Evolutionary conservation across 2,329 filamentous ascomycete species (phyloP).

Genomic region (Xylaria sp.): DNA sequence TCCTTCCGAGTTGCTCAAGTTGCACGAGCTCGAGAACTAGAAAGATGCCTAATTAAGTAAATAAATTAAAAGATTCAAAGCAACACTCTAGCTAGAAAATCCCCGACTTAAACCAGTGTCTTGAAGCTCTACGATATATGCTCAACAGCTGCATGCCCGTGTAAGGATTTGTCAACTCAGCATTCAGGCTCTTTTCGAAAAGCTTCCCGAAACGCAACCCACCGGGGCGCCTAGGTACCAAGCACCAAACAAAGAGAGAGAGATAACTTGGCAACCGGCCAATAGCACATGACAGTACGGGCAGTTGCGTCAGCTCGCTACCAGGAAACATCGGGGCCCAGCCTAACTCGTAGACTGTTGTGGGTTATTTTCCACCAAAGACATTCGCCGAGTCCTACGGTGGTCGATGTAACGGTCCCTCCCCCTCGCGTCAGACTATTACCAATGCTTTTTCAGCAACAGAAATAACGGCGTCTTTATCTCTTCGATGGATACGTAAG

Average conservation of each 20-base stretch:
- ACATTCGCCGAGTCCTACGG: background rate
- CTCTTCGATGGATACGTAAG: background rate
- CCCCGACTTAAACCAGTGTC: background rate
- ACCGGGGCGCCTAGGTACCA: slow-evolving; percentile 1
- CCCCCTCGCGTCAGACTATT: slow-evolving; percentile 1
- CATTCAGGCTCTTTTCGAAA: slow-evolving; percentile 34
- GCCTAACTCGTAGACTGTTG: slow-evolving; percentile 7
- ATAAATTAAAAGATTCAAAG: slow-evolving; percentile 26
- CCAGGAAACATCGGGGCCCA: slow-evolving; percentile 13
- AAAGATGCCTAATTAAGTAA: slow-evolving; percentile 25
- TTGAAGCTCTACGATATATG: slow-evolving; percentile 10
- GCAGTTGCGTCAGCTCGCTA: slow-evolving; percentile 21
- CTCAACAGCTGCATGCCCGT: background rate
- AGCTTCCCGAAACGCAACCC: slow-evolving; percentile 19
- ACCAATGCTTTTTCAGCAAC: slow-evolving; percentile 29
- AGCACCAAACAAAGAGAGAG: slow-evolving; percentile 2
- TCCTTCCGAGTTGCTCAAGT: slow-evolving; percentile 3
- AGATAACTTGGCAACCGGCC: slow-evolving; percentile 14
- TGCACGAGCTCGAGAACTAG: slow-evolving; percentile 18
- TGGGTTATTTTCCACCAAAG: slow-evolving; percentile 21
- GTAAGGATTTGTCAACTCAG: slow-evolving; percentile 32
- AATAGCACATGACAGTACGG: slow-evolving; percentile 4
- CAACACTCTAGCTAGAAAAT: background rate
- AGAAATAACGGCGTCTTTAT: background rate
- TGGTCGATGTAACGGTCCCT: slow-evolving; percentile 7